These are phyloP conservation scores for Lipomyces orientalis DNA, from an alignment of 805 yeast species.

Conservation along the genomic window DNA sequence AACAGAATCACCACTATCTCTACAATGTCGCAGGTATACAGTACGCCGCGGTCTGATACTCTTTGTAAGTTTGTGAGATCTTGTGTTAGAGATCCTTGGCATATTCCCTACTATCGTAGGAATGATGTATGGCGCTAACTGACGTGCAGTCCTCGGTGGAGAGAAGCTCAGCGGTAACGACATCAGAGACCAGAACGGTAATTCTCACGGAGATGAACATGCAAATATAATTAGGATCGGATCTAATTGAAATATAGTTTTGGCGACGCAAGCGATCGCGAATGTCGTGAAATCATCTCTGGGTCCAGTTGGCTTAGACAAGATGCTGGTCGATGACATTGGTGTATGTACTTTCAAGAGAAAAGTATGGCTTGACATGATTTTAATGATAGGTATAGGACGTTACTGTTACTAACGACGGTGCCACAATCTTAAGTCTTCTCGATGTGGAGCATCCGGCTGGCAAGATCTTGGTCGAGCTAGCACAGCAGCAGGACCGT, in stretches of 20 bases:
- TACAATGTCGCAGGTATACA: constrained; percentile 65
- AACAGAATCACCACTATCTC: neutral
- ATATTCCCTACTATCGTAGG: neutral
- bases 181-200: constrained; percentile 87
- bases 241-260: constrained; percentile 47
- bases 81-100: neutral
- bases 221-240: neutral
- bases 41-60: constrained; percentile 87
- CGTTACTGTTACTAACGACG: constrained; percentile 98
- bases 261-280: constrained; percentile 88
- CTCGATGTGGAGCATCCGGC: constrained; percentile 99
- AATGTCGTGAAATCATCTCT: constrained; percentile 87
- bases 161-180: constrained; percentile 96
- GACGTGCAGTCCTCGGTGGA: constrained; percentile 74
- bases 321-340: constrained; percentile 98
- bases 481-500: constrained; percentile 98
- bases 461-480: constrained; percentile 92
- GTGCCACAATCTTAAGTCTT: constrained; percentile 90
- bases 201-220: constrained; percentile 11
- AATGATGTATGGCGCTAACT: neutral
- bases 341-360: constrained; percentile 52
- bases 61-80: constrained; percentile 55
- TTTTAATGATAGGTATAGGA: constrained; percentile 50
- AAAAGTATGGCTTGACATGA: neutral
- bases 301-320: constrained; percentile 98